Conservation (phyloP, 768 basidiomycete genomes). For the Suillus placidus region DNA sequence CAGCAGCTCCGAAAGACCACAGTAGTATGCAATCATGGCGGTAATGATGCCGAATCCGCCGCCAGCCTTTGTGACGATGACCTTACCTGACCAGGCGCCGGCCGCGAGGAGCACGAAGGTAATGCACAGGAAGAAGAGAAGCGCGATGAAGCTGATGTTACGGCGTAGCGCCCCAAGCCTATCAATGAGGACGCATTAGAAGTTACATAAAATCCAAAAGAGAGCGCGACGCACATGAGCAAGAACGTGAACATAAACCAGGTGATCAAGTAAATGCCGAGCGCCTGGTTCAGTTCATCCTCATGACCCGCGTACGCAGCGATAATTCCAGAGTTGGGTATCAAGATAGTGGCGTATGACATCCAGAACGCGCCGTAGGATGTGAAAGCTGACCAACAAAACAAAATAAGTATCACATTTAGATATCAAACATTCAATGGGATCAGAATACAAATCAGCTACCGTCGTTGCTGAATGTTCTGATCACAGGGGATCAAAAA, state of each 20-base stretch:
- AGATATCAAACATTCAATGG: neutral
- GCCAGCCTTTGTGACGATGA: conserved; percentile 38
- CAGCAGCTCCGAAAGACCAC: conserved; percentile 45
- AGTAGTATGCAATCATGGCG: conserved; percentile 50
- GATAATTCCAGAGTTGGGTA: conserved; percentile 67
- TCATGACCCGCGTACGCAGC: conserved; percentile 48
- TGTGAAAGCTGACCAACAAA: conserved; percentile 58
- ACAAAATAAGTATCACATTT: neutral
- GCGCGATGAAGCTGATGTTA: conserved; percentile 48
- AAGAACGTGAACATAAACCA: conserved; percentile 78
- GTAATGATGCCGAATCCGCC: conserved; percentile 50
- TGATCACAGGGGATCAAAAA: neutral
- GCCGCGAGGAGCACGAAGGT: conserved; percentile 53
- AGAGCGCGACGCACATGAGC: conserved; percentile 52
- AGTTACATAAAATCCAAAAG: neutral
- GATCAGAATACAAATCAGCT: neutral
- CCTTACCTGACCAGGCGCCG: conserved; percentile 38
- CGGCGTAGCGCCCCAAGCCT: conserved; percentile 55
- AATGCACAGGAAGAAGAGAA: conserved; percentile 55
- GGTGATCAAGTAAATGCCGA: conserved; percentile 73
- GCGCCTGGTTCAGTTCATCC: conserved; percentile 52
- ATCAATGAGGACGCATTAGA: conserved; percentile 9
- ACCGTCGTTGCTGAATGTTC: neutral
- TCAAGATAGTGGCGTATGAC: conserved; percentile 73
- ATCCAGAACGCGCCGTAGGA: conserved; percentile 91